Conservation (phyloP, 805 yeast genomes). For the Candida wancherniae region DNA sequence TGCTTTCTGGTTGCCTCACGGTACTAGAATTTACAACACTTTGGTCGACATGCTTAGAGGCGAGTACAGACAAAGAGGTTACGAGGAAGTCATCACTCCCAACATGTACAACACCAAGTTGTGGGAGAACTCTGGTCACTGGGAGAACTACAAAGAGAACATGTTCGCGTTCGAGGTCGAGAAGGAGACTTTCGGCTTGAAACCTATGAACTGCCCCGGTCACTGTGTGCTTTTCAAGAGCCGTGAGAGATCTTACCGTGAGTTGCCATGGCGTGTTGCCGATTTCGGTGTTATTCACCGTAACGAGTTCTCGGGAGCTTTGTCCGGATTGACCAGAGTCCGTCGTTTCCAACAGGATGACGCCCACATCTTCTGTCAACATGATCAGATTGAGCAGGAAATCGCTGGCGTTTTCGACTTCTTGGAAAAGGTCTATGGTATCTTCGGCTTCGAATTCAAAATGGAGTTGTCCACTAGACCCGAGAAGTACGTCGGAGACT, state of each 20-base stretch:
- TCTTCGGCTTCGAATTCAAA: conserved; percentile 90
- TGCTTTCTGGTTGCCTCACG: conserved; percentile 98
- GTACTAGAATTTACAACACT: conserved; percentile 93
- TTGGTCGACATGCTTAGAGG: conserved; percentile 72
- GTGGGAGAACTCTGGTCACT: conserved; percentile 99
- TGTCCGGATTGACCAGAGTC: conserved; percentile 87
- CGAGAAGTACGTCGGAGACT: conserved; percentile 90
- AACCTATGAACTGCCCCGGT: conserved; percentile 92
- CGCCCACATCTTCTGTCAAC: conserved; percentile 95
- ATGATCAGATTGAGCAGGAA: conserved; percentile 84
- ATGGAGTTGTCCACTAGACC: conserved; percentile 98
- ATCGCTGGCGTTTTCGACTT: conserved; percentile 82
- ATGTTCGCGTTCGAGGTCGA: conserved; percentile 97
- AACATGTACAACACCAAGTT: conserved; percentile 96
- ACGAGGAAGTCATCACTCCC: conserved; percentile 98
- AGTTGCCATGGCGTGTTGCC: conserved; percentile 97
- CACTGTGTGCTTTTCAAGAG: conserved; percentile 91
- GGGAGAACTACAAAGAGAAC: conserved; percentile 96
- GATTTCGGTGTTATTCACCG: conserved; percentile 97
- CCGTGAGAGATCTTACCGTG: conserved; percentile 93
- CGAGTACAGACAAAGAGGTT: conserved; percentile 91
- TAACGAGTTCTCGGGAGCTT: conserved; percentile 93
- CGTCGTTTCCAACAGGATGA: conserved; percentile 99
- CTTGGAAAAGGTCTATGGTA: conserved; percentile 79
- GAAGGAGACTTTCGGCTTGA: conserved; percentile 89